These are phyloP conservation scores for Gaertneriomyces sp. DNA, from an alignment of 192 early-diverging fungal genomes.

Conservation along the genomic window DNA sequence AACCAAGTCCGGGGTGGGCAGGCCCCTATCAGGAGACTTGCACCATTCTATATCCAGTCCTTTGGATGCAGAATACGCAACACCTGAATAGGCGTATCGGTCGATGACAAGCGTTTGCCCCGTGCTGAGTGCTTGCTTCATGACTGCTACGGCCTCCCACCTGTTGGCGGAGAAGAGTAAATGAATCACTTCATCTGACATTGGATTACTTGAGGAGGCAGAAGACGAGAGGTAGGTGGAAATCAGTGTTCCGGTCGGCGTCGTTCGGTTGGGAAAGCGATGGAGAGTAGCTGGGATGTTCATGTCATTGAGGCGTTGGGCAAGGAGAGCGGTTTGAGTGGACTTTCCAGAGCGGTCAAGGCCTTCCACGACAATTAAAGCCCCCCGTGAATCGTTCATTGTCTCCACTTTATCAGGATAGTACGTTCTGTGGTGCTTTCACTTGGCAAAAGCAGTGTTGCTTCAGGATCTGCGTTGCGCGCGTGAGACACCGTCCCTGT, in stretches of 20 bases:
- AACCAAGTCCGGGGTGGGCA: constrained; percentile 81
- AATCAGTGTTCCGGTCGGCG: constrained; percentile 88
- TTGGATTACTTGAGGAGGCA: constrained; percentile 17
- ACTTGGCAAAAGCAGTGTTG: no score
- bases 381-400: constrained; percentile 53
- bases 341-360: constrained; percentile 88
- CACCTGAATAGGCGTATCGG: constrained; percentile 94
- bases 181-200: constrained; percentile 84
- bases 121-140: constrained; percentile 55
- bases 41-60: constrained; percentile 81
- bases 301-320: constrained; percentile 47
- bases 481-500: no score
- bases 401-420: neutral
- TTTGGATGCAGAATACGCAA: constrained; percentile 88
- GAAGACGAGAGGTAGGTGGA: constrained; percentile 70
- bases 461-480: no score
- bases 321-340: constrained; percentile 73
- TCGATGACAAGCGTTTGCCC: constrained; percentile 84
- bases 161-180: constrained; percentile 95
- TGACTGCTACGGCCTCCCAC: constrained; percentile 77
- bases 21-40: constrained; percentile 75
- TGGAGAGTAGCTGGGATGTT: constrained; percentile 52
- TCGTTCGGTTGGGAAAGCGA: constrained; percentile 92
- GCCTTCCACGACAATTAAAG: constrained; percentile 91
- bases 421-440: neutral